Percentiles rank a stretch among this genome's conserved stretches.
These are phyloP conservation scores for Fusarium abutilonis DNA, from an alignment of 2,329 filamentous ascomycete genomes.

Conservation along the genomic window DNA sequence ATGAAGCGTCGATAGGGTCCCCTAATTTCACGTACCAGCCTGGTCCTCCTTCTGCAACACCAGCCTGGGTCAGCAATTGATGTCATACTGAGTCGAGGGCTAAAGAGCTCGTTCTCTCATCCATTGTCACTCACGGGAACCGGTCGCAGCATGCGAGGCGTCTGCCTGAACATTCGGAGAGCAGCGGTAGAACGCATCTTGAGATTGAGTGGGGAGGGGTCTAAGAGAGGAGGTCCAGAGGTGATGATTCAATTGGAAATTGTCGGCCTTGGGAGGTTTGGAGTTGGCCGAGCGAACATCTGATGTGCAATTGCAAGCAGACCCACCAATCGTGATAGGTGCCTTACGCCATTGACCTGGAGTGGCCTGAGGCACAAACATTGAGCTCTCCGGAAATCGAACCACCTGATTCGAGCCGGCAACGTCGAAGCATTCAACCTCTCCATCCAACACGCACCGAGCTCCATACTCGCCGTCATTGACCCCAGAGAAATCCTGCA, in stretches of 20 bases:
- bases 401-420: conserved; percentile 56
- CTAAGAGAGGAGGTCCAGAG: conserved; percentile 42
- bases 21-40: conserved; percentile 64
- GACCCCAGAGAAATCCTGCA: conserved; percentile 39
- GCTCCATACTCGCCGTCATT: conserved; percentile 52
- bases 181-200: conserved; percentile 73
- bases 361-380: conserved; percentile 54
- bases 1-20: conserved; percentile 22
- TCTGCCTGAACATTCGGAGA: conserved; percentile 74
- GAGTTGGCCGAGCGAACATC: conserved; percentile 49
- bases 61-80: conserved; percentile 41
- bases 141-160: conserved; percentile 73
- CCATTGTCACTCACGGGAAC: conserved; percentile 69
- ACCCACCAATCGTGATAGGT: conserved; percentile 48
- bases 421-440: conserved; percentile 51
- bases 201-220: conserved; percentile 48
- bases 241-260: conserved; percentile 49
- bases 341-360: conserved; percentile 52
- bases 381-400: conserved; percentile 47
- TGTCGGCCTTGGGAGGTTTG: conserved; percentile 46
- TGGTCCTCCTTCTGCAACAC: conserved; percentile 70
- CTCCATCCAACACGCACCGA: conserved; percentile 46
- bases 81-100: conserved; percentile 35
- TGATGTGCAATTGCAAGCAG: conserved; percentile 49
- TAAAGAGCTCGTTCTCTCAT: conserved; percentile 38